Conservation (phyloP, 495 filamentous ascomycete species). For the Aspergillus mulundensis region DNA sequence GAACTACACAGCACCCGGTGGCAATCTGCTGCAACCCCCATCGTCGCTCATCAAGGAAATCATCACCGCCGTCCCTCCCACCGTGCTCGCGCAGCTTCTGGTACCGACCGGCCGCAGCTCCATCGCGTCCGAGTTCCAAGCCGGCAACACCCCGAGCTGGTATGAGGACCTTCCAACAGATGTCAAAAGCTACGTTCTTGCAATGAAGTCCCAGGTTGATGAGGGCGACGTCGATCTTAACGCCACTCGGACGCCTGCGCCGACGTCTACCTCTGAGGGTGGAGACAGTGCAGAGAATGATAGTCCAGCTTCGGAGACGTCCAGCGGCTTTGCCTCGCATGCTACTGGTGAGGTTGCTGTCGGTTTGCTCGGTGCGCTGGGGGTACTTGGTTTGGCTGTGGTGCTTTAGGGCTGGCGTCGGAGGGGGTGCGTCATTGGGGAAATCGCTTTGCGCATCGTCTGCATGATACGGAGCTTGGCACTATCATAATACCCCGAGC, state of each 20-base stretch:
- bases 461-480: not conserved
- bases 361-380: not conserved
- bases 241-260: not conserved
- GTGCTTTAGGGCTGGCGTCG: not conserved
- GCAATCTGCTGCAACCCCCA: conserved; percentile 16
- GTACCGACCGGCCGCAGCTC: conserved; percentile 18
- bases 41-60: conserved; percentile 19
- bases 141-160: conserved; percentile 20
- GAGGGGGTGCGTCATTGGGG: not conserved
- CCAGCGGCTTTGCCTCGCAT: not conserved
- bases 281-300: not conserved
- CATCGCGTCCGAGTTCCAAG: conserved; percentile 15
- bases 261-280: not conserved
- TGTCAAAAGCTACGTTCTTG: conserved; percentile 21
- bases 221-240: conserved; percentile 9
- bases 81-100: conserved; percentile 19
- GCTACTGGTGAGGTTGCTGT: conserved; percentile 1
- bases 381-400: not conserved
- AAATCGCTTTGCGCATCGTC: not conserved
- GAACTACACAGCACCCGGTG: conserved; percentile 2
- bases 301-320: not conserved
- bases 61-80: conserved; percentile 18
- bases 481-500: no score
- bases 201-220: conserved; percentile 8
- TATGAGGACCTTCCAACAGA: conserved; percentile 20